Evolutionary conservation across 192 early-diverging fungal species (phyloP), one percentile per base, ranked within the genome.

Genomic region (Coemansia sp.): DNA sequence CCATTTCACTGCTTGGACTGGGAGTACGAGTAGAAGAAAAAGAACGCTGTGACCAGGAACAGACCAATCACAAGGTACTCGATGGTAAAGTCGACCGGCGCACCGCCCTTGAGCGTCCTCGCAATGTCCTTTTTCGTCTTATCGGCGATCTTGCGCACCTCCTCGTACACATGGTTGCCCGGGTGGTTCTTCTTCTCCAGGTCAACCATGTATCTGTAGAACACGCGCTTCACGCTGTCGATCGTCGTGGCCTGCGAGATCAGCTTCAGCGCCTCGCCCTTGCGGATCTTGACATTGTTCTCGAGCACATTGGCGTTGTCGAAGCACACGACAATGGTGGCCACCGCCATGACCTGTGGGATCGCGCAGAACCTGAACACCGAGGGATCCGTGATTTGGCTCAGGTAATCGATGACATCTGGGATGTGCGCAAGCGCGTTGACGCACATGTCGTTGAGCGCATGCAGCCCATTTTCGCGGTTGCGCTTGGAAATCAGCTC

Each of bases 281-380:
- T 93, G 65, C 96, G 91, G 70, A 98, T 98, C 83, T 99, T 99
- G 63, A 93, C 90, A 36, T 89, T 89, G 53, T 77, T 82, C 4
- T 87, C 85, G 66, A 92, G 97, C 15, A 98, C 76, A 38, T 82
- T 75, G 46, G 87, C 74, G 76, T 96, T 96, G 80, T 95, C 92
- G 75, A 91, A 96, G 56, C 95, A 89, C 55, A 93, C 62, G 25
- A 87, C 83, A 19, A 99, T 75, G 2, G 95, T 92, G 29, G 97
- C 90, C 69, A 99, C 93, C 13, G 97, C 97, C 97, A 98, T 98
- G 17, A 97, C 90, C 85, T 99, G 96, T n/a, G 97, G 97, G 62
- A 99, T 99, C 14, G 97, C 97, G 69, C 92, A 93, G 74, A 98
- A 98, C 66, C 87, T 89, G 76, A 98, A 94, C 43, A 95, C 88